These are phyloP conservation scores for Blastobotrys capitulatus DNA, from an alignment of 1,139 yeast genomes.

Conservation along the genomic window DNA sequence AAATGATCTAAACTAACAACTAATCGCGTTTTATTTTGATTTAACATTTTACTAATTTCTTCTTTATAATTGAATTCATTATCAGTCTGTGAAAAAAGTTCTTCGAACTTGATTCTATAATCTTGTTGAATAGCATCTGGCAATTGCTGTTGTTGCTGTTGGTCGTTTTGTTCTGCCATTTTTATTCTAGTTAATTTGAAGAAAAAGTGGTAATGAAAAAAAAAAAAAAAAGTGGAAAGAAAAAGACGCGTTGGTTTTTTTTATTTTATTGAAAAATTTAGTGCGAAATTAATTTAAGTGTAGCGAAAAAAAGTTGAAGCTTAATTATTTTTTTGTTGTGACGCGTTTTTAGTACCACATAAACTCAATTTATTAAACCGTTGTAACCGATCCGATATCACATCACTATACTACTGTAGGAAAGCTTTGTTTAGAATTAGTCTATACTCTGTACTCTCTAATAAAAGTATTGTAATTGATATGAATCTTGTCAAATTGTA, in stretches of 20 bases:
- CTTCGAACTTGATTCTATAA: slow-evolving; percentile 55
- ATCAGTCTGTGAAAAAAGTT: slow-evolving; percentile 45
- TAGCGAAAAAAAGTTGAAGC: too few relatives aligned
- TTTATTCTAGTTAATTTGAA: not conserved
- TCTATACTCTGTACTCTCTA: too few relatives aligned
- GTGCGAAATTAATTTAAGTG: too few relatives aligned
- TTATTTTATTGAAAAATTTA: not conserved
- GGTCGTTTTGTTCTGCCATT: not conserved
- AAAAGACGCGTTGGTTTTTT: not conserved
- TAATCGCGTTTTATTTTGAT: slow-evolving; percentile 60
- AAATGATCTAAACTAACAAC: slow-evolving; percentile 79
- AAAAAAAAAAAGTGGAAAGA: not conserved
- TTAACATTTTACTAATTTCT: slow-evolving; percentile 65
- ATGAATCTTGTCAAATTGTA: too few relatives aligned
- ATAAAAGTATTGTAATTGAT: too few relatives aligned
- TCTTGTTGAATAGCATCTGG: slow-evolving; percentile 8
- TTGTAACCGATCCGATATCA: too few relatives aligned
- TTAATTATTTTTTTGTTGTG: too few relatives aligned
- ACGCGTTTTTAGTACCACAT: too few relatives aligned
- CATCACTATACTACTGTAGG: too few relatives aligned
- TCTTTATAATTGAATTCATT: slow-evolving; percentile 55
- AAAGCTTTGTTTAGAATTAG: too few relatives aligned
- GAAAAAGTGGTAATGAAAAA: not conserved
- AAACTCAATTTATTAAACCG: too few relatives aligned
- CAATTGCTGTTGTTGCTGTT: too few relatives aligned